Evolutionary conservation across 306 rosid species (phyloP).

Genomic region (Geum urbanum): DNA sequence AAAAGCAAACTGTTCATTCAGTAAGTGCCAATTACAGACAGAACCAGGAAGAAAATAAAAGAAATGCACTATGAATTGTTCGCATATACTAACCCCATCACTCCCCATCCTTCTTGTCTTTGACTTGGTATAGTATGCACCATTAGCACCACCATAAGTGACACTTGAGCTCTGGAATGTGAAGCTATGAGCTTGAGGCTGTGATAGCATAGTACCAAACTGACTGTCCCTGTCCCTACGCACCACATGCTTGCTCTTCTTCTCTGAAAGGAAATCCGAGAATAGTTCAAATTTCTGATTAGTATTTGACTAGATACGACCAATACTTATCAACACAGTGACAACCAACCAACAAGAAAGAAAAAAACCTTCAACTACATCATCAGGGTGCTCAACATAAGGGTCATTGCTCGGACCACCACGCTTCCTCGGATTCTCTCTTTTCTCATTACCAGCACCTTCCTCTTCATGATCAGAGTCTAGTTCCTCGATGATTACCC

Average conservation of each 20-base stretch:
- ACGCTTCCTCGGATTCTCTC: constrained; percentile 55
- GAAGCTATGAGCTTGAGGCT: constrained; percentile 62
- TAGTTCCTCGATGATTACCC: constrained; percentile 77
- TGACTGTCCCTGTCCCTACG: constrained; percentile 25
- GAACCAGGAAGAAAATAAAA: background rate
- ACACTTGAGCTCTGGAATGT: constrained; percentile 78
- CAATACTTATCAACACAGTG: background rate
- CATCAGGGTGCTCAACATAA: constrained; percentile 51
- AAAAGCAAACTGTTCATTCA: constrained; percentile 49
- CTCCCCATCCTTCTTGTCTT: constrained; percentile 64
- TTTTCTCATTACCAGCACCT: constrained; percentile 35
- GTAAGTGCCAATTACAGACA: constrained; percentile 23
- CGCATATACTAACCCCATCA: constrained; percentile 67
- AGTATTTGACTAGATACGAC: background rate
- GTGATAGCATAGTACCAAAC: constrained; percentile 23
- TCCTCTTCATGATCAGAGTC: constrained; percentile 68
- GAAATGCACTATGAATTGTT: background rate
- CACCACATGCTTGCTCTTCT: constrained; percentile 42
- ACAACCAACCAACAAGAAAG: background rate
- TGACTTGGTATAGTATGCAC: constrained; percentile 65
- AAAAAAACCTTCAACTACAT: constrained; percentile 49
- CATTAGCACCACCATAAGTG: constrained; percentile 61
- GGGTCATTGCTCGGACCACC: constrained; percentile 46
- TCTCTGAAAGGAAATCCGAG: constrained; percentile 35
- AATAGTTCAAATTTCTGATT: background rate